A percentile compares a stretch with the other conserved stretches of the same genome.
Evolutionary conservation across 2,329 filamentous ascomycete genomes (phyloP).

Genomic region (Exophiala alcalophila): DNA sequence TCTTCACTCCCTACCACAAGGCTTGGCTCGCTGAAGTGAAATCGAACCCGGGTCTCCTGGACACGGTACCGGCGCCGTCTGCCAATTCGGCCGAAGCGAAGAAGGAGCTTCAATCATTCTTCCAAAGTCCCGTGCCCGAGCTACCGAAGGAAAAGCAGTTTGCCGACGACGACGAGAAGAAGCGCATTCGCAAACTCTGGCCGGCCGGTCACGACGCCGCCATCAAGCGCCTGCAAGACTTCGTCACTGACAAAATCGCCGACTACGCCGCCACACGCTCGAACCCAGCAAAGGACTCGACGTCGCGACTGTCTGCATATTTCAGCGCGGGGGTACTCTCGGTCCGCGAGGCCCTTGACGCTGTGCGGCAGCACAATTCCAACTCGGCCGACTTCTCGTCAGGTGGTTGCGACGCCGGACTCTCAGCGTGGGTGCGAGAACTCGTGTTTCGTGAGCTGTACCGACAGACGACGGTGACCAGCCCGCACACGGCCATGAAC

Average conservation of each 20-base stretch:
- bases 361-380: conserved; percentile 43
- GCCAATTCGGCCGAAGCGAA: conserved; percentile 37
- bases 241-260: conserved; percentile 35
- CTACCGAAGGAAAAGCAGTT: conserved; percentile 36
- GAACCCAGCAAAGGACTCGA: conserved; percentile 36
- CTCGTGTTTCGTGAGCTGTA: conserved; percentile 53
- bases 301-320: conserved; percentile 38
- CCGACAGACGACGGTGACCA: conserved; percentile 46
- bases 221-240: conserved; percentile 33
- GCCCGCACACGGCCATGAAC: conserved; percentile 51
- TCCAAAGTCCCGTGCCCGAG: conserved; percentile 33
- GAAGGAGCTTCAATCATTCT: conserved; percentile 37
- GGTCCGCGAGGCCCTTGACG: conserved; percentile 46
- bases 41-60: conserved; percentile 42
- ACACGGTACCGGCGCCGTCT: conserved; percentile 42
- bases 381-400: conserved; percentile 44
- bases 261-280: conserved; percentile 36
- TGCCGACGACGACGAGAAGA: conserved; percentile 33
- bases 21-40: conserved; percentile 47
- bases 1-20: conserved; percentile 52
- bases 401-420: conserved; percentile 37
- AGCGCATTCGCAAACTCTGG: conserved; percentile 39
- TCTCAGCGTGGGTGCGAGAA: conserved; percentile 50
- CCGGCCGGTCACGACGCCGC: conserved; percentile 37
- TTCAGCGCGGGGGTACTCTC: conserved; percentile 40